Evolutionary conservation across 1,139 yeast genomes (phyloP).

Genomic region (Taphrina confusa): DNA sequence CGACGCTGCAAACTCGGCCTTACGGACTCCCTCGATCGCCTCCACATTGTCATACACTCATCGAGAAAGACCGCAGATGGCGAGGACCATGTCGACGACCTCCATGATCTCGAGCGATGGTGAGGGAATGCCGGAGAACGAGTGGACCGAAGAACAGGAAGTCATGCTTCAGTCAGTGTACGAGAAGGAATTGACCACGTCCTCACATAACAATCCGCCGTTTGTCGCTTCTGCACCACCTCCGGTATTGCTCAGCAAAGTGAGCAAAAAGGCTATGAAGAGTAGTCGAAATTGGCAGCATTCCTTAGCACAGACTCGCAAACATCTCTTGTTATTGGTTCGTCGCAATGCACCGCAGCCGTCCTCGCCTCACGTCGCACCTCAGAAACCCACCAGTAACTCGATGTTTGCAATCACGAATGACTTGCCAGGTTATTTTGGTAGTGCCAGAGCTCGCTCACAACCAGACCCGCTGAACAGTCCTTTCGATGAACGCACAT

Average conservation of each 20-base stretch:
- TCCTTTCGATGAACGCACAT: slow-evolving; percentile 31
- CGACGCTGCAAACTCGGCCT: slow-evolving; percentile 18
- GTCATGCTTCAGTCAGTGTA: slow-evolving; percentile 2
- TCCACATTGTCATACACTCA: slow-evolving; percentile 28
- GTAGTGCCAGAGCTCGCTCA: slow-evolving; percentile 7
- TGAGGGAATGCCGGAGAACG: slow-evolving; percentile 17
- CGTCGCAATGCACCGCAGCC: slow-evolving; percentile 31
- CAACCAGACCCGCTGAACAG: slow-evolving; percentile 18
- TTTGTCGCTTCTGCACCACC: slow-evolving; percentile 31
- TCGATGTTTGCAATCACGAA: slow-evolving; percentile 25
- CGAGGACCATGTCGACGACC: slow-evolving; percentile 30
- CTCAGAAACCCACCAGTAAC: slow-evolving; percentile 14
- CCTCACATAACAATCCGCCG: slow-evolving; percentile 29
- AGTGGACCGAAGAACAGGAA: slow-evolving; percentile 29
- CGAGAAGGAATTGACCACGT: slow-evolving; percentile 26
- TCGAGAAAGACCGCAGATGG: slow-evolving; percentile 21
- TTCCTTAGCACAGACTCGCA: slow-evolving; percentile 27
- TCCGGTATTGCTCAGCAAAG: slow-evolving; percentile 22
- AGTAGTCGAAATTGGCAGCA: slow-evolving; percentile 23
- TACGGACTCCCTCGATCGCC: slow-evolving; percentile 33
- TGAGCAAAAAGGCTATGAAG: slow-evolving; percentile 26
- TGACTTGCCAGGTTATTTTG: slow-evolving; percentile 12
- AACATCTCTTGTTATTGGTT: slow-evolving; percentile 21
- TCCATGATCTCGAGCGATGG: slow-evolving; percentile 32
- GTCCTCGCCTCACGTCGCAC: slow-evolving; percentile 27